phyloP scores from a whole-genome alignment of 306 rosid genomes.

The Dalbergia cultrata region DNA sequence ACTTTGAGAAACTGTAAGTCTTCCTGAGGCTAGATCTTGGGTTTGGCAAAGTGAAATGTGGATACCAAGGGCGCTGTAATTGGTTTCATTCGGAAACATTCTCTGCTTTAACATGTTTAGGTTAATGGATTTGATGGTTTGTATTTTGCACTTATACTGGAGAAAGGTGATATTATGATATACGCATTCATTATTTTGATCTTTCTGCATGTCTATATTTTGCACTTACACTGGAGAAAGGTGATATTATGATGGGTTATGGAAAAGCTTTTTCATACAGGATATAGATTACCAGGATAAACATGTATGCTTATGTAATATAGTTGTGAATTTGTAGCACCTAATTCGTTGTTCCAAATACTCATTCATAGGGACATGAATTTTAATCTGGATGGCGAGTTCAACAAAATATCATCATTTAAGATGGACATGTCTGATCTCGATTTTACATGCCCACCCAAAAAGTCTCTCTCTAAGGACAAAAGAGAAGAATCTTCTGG shows the following conservation, averaged over 20 bases:
- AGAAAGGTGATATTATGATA: conserved; percentile 40
- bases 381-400: conserved; percentile 83
- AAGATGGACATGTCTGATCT: conserved; percentile 91
- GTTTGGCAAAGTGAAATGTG: conserved; percentile 37
- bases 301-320: conserved; percentile 35
- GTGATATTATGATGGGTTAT: conserved; percentile 25
- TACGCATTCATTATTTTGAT: conserved; percentile 24
- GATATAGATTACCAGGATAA: conserved; percentile 14
- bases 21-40: conserved; percentile 20
- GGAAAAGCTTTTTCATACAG: conserved; percentile 20
- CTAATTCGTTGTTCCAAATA: conserved; percentile 37
- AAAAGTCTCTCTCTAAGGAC: conserved; percentile 57
- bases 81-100: conserved; percentile 40
- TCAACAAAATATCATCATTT: conserved; percentile 80
- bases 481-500: conserved; percentile 63
- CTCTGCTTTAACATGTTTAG: conserved; percentile 14
- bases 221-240: too few species aligned
- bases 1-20: conserved; percentile 84
- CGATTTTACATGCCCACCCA: conserved; percentile 73
- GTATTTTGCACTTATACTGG: conserved; percentile 30
- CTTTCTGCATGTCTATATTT: conserved; percentile 18
- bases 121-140: conserved; percentile 13
- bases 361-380: conserved; percentile 74
- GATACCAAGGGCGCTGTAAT: conserved; percentile 2
- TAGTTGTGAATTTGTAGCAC: conserved; percentile 42